These are phyloP conservation scores for Suillus subluteus DNA, from an alignment of 768 basidiomycete species.

Conservation along the genomic window DNA sequence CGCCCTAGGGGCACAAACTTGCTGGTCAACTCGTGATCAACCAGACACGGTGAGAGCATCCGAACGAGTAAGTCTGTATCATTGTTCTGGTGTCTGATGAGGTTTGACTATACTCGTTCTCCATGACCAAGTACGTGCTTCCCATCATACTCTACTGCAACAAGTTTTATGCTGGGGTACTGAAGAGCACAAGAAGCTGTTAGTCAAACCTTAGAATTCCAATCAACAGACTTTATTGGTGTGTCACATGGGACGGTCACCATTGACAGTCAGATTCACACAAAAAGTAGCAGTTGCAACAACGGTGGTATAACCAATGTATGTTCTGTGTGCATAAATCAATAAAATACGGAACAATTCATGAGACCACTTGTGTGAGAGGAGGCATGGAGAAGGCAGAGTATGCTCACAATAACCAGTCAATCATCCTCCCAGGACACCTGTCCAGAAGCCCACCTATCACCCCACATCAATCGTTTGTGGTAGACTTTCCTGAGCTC, in stretches of 20 bases:
- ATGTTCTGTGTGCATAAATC: not conserved
- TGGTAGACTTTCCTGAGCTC: constrained; percentile 90
- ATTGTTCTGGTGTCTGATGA: constrained; percentile 42
- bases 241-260: not conserved
- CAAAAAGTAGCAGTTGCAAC: not conserved
- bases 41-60: constrained; percentile 55
- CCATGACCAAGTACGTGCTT: not conserved
- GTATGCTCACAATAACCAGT: not conserved
- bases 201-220: not conserved
- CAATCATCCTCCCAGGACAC: constrained; percentile 79
- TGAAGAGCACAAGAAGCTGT: not conserved
- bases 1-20: not conserved
- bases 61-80: constrained; percentile 53
- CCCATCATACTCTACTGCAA: too few species aligned
- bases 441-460: constrained; percentile 83
- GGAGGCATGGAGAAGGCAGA: not conserved
- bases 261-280: not conserved
- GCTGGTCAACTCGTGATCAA: constrained; percentile 42
- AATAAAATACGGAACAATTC: not conserved
- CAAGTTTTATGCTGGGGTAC: too few species aligned
- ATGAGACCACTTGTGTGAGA: not conserved
- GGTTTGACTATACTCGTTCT: not conserved
- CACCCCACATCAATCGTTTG: constrained; percentile 89
- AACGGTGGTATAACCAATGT: not conserved
- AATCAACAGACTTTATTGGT: not conserved